Conservation (phyloP, 768 basidiomycete genomes). For the Trametes maxima region DNA sequence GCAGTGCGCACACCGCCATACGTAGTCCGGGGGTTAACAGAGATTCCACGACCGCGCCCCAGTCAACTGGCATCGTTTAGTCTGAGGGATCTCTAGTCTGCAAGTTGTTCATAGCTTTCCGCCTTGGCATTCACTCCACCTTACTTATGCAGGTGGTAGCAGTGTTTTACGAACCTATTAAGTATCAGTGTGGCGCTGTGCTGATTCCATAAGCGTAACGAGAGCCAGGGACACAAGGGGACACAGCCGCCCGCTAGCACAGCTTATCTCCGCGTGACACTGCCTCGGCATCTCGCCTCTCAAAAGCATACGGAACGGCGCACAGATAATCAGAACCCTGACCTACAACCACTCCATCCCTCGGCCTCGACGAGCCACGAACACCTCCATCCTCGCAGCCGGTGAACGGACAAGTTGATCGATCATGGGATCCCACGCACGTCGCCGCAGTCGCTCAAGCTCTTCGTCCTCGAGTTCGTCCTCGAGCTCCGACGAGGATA, state of each 20-base stretch:
- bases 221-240: no score
- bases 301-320: background rate
- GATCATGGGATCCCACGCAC: slow-evolving; percentile 21
- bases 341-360: background rate
- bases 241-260: background rate
- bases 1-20: no score
- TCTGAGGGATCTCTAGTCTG: no score
- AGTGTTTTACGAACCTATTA: no score
- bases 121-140: no score
- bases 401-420: background rate
- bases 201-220: no score
- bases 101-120: no score
- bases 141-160: no score
- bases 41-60: no score
- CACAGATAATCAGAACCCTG: background rate
- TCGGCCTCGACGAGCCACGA: background rate
- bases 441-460: slow-evolving; percentile 26
- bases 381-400: background rate
- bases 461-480: slow-evolving; percentile 30
- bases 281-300: background rate
- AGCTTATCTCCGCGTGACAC: background rate
- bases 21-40: no score
- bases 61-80: no score
- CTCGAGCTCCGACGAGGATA: slow-evolving; percentile 27
- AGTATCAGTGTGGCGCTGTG: no score